Evolutionary conservation across 768 basidiomycete genomes (phyloP), one percentile per base, ranked within the genome.

Genomic region (Serendipita sp.): DNA sequence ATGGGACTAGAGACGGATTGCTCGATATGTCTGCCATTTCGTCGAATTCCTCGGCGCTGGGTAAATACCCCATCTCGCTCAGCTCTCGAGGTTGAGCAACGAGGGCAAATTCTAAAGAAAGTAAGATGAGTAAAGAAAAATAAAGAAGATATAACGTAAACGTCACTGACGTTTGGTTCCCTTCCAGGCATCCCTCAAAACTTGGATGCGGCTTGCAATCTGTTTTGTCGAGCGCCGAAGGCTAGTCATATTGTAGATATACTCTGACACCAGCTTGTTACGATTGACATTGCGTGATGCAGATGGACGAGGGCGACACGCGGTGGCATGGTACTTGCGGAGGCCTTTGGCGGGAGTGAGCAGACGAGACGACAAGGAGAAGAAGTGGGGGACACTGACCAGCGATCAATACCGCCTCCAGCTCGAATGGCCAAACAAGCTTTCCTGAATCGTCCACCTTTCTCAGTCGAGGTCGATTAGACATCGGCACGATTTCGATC

Each of bases 221-320:
- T 60, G 56, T 35, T 60, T 60, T 10, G 56, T 28, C 56, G 56
- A 28, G n/a, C 56, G 28, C 56, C 35, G 16, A n/a, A 60, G 37
- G 10, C 56, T 30, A 30, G 56, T 60, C 28, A 60, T 37, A 32
- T 24, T 8, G 28, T 60, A n/a, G 4, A 60, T 60, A 35, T 60
- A 60, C n/a, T 60, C 28, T 8, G 56, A 60, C 3, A 60, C 56
- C 11, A 60, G 56, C 56, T 60, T 60, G 56, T 60, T 60, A n/a
- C 56, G 18, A 37, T 60, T 60, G 56, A 60, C 16, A 18, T 60
- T 60, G 16, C 56, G 56, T n/a, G 18, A 60, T 8, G 56, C 56
- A 38, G 56, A 60, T 32, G 56, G 56, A 4, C 56, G 56, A 28
- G 56, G 56, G 32, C 56, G 56, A 60, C 35, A 60, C 4, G 56